A percentile compares a stretch with the other conserved stretches of the same genome.
These are phyloP conservation scores for Lachnum nothofagi DNA, from an alignment of 2,329 filamentous ascomycete genomes.

Conservation along the genomic window DNA sequence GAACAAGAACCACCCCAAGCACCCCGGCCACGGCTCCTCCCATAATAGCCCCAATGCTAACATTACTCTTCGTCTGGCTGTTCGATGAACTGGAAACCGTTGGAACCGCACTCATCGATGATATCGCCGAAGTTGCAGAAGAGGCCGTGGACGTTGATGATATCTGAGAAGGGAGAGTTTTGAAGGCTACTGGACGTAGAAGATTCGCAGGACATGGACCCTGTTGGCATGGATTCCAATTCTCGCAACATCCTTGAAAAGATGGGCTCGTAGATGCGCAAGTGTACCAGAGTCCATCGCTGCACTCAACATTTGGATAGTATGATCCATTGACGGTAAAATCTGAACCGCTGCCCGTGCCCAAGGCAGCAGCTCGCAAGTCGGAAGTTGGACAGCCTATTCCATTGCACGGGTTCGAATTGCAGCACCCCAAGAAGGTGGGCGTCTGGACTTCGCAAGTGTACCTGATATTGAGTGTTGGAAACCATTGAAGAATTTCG, in stretches of 20 bases:
- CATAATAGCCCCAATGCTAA: not conserved
- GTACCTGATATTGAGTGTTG: conserved; percentile 9
- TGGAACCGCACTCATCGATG: not conserved
- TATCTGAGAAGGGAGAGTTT: not conserved
- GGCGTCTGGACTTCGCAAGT: conserved; percentile 15
- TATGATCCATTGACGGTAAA: conserved; percentile 11
- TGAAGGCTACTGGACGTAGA: not conserved
- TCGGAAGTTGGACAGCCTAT: conserved; percentile 12
- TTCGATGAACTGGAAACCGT: no score
- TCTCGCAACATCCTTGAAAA: conserved; percentile 17
- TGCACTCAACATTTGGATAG: conserved; percentile 15
- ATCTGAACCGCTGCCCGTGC: conserved; percentile 5
- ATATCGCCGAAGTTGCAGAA: not conserved
- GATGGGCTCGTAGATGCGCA: conserved; percentile 11
- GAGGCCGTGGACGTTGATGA: not conserved
- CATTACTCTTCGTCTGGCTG: not conserved
- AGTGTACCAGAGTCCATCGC: conserved; percentile 11
- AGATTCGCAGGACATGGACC: not conserved
- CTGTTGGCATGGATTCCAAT: conserved; percentile 12
- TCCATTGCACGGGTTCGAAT: conserved; percentile 15
- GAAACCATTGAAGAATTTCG: not conserved
- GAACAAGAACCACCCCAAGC: not conserved
- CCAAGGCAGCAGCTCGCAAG: conserved; percentile 16
- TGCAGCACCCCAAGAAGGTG: conserved; percentile 20
- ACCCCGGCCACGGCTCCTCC: not conserved